Evolutionary conservation across 495 filamentous ascomycete species (phyloP), one percentile per base, ranked within the genome.

Genomic region (Lasiosphaeriaceae sp.): DNA sequence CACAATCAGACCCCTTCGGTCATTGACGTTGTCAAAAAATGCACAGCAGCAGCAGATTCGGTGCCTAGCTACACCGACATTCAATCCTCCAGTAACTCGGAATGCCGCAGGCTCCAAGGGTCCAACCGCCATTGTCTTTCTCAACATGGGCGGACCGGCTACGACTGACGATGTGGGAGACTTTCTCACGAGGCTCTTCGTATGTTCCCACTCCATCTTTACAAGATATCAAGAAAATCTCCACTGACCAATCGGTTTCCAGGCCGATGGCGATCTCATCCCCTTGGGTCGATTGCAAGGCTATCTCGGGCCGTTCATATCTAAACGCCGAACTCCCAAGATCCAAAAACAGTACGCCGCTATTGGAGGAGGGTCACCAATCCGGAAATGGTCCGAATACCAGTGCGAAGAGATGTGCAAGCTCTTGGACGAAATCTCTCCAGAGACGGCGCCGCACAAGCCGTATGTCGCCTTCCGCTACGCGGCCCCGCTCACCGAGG

Each of bases 381-480:
- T 99, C 73, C 86, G 93, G 54, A 94, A 92, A 70, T 99, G 95
- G 95, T 96, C 91, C 12, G 94, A 97, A 69, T 83, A 91, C 60
- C 95, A 99, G 70, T 91, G 85, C 55, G 75, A 77, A 39, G 90
- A 96, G 70, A 95, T 96, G 88, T 99, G 95, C 82, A 96, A 96
- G 76, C 75, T 96, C 8, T 81, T 99, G 43, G 94, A 99, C 76
- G 79, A 84, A 59, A 85, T 90, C 50, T 94, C 89, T 16, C 94
- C 95, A 1, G 86, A 93, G 62, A 96, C 92, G 8, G 95, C 95
- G 5, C 95, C 95, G 9, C 95, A 99, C 68, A 97, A 94, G 68
- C 95, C 95, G 12, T 99, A 99, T 64, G 92, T 99, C 26, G 93
- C 94, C n/a, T 99, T 99, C 71, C 88, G 95, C 49, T 97, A 97